Evolutionary conservation across 176 grass and related monocot genomes (phyloP).

Genomic region (Avena insularis): DNA sequence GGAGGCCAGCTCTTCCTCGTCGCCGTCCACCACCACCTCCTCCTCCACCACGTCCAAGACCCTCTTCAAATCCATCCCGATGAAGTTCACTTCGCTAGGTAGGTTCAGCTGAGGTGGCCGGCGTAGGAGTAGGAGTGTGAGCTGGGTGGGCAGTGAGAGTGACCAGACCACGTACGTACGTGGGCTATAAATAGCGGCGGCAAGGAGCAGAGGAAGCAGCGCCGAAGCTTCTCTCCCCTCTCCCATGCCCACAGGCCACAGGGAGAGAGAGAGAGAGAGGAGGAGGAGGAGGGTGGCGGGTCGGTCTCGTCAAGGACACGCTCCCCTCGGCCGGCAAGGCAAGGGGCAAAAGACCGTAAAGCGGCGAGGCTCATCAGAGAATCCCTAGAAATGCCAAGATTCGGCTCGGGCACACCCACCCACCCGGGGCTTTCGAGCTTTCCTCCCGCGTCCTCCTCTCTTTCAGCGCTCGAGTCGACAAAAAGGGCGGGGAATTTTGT

Average conservation of each 20-base stretch:
- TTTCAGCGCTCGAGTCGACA: conserved; percentile 52
- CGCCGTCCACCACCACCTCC: conserved; percentile 71
- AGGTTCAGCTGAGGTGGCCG: conserved; percentile 35
- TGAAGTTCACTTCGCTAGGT: not conserved
- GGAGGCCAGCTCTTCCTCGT: conserved; percentile 55
- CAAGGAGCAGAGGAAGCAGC: conserved; percentile 66
- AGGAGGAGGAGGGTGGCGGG: conserved; percentile 17
- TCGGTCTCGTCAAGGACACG: conserved; percentile 69
- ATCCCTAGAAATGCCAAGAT: conserved; percentile 87
- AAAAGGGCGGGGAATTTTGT: conserved; percentile 70
- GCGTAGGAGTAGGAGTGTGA: conserved; percentile 10
- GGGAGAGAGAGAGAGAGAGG: not conserved
- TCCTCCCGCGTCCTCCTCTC: conserved; percentile 43
- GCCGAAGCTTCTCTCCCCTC: conserved; percentile 64
- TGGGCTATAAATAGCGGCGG: conserved; percentile 55
- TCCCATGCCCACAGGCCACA: conserved; percentile 11
- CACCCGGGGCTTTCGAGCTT: conserved; percentile 5
- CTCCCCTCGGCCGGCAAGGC: conserved; percentile 32
- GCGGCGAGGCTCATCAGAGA: conserved; percentile 36
- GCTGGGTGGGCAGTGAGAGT: conserved; percentile 1
- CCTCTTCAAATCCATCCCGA: conserved; percentile 59
- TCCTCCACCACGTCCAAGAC: conserved; percentile 62
- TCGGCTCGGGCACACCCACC: conserved; percentile 57
- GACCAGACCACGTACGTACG: conserved; percentile 27
- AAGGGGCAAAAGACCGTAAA: conserved; percentile 46